These are phyloP conservation scores for Saturnispora dispora DNA, from an alignment of 805 yeast species.

Conservation along the genomic window DNA sequence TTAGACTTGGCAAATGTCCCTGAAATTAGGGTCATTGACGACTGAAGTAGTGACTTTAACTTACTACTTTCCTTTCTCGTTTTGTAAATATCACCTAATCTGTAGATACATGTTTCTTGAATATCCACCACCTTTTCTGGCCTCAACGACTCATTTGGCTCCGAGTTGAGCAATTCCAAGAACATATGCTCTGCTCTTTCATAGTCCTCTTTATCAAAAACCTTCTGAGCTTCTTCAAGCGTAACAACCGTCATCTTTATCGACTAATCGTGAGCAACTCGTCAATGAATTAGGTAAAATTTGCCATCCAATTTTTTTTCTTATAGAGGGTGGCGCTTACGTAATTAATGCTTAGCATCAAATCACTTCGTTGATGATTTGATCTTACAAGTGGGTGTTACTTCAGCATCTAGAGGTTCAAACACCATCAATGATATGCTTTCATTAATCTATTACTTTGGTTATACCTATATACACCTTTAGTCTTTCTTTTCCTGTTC, in stretches of 20 bases:
- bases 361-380: background rate
- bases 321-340: background rate
- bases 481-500: slow-evolving; percentile 6
- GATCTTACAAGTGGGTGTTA: background rate
- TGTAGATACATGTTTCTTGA: slow-evolving; percentile 64
- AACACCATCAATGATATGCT: no score
- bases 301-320: slow-evolving; percentile 1
- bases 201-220: slow-evolving; percentile 40
- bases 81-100: slow-evolving; percentile 66
- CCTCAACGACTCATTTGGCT: slow-evolving; percentile 9
- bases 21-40: slow-evolving; percentile 56
- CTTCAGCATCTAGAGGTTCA: no score
- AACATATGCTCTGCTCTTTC: slow-evolving; percentile 54
- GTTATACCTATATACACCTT: background rate
- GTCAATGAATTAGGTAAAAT: background rate
- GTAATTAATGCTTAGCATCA: slow-evolving; percentile 5
- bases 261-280: background rate
- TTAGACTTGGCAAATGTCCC: slow-evolving; percentile 79
- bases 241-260: slow-evolving; percentile 24
- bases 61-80: slow-evolving; percentile 37
- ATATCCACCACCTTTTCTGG: slow-evolving; percentile 38
- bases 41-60: slow-evolving; percentile 52
- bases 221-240: slow-evolving; percentile 54
- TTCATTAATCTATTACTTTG: background rate
- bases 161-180: slow-evolving; percentile 35